These are phyloP conservation scores for Paecilomyces formosus DNA, from an alignment of 2,329 filamentous ascomycete genomes.

Conservation along the genomic window DNA sequence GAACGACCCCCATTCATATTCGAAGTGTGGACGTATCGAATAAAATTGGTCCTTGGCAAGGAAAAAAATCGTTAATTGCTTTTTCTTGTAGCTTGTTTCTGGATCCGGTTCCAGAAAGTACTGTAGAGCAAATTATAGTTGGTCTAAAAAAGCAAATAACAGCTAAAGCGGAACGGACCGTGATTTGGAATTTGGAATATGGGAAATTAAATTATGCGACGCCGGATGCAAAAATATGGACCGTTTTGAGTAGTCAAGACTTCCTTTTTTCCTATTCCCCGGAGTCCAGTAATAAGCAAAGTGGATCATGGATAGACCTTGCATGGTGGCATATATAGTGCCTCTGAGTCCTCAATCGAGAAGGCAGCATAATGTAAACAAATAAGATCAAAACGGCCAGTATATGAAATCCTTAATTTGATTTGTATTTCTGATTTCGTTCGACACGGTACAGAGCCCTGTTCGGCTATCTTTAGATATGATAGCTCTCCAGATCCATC, in stretches of 20 bases:
- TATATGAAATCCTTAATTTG: not conserved
- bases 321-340: not conserved
- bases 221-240: not conserved
- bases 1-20: too few relatives aligned
- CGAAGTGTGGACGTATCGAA: too few relatives aligned
- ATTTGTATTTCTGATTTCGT: not conserved
- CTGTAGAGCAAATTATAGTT: too few relatives aligned
- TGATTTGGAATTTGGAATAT: not conserved
- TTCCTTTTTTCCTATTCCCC: not conserved
- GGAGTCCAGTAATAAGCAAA: not conserved
- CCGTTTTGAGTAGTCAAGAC: not conserved
- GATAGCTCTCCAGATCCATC: not conserved
- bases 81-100: too few relatives aligned
- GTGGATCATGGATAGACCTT: not conserved
- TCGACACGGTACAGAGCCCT: not conserved
- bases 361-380: not conserved
- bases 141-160: not conserved
- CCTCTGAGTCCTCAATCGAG: not conserved
- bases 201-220: not conserved
- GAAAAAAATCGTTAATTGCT: too few relatives aligned
- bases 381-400: not conserved
- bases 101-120: too few relatives aligned
- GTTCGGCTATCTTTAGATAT: not conserved
- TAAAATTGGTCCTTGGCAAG: too few relatives aligned
- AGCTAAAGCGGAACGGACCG: not conserved